phyloP scores from a whole-genome alignment of 345 rosid genomes.

The Isatis tinctoria region DNA sequence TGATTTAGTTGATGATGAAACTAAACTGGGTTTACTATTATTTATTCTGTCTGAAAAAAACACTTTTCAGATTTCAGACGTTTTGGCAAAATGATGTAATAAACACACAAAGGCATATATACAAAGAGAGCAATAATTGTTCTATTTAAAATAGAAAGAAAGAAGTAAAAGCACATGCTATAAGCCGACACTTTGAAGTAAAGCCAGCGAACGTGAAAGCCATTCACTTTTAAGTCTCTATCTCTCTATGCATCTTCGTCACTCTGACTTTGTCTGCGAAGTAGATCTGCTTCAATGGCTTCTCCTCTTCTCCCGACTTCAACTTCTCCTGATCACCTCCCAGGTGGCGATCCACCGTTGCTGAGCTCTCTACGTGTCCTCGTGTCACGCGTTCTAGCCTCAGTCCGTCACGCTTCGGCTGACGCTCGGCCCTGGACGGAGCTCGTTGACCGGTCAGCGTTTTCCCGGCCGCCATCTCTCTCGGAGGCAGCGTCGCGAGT shows the following conservation, averaged over 20 bases:
- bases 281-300: slow-evolving; percentile 27
- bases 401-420: slow-evolving; percentile 29
- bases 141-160: background rate
- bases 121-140: background rate
- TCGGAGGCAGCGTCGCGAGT: slow-evolving; percentile 39
- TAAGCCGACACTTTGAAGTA: slow-evolving; percentile 26
- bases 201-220: slow-evolving; percentile 27
- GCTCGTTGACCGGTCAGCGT: slow-evolving; percentile 39
- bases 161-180: slow-evolving; percentile 6
- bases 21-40: background rate
- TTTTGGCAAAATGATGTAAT: slow-evolving; percentile 17
- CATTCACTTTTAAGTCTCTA: slow-evolving; percentile 1
- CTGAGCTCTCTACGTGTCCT: slow-evolving; percentile 23
- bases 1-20: background rate
- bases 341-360: slow-evolving; percentile 15
- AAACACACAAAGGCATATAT: slow-evolving; percentile 10
- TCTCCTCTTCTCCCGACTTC: slow-evolving; percentile 39
- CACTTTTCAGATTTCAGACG: background rate
- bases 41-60: background rate
- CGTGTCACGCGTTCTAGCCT: slow-evolving; percentile 20
- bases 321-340: slow-evolving; percentile 21
- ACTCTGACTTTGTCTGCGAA: slow-evolving; percentile 10
- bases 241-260: background rate
- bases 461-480: slow-evolving; percentile 42
- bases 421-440: slow-evolving; percentile 45